Evolutionary conservation across 2,329 filamentous ascomycete genomes (phyloP).

Genomic region (Pseudogymnoascus pannorum): DNA sequence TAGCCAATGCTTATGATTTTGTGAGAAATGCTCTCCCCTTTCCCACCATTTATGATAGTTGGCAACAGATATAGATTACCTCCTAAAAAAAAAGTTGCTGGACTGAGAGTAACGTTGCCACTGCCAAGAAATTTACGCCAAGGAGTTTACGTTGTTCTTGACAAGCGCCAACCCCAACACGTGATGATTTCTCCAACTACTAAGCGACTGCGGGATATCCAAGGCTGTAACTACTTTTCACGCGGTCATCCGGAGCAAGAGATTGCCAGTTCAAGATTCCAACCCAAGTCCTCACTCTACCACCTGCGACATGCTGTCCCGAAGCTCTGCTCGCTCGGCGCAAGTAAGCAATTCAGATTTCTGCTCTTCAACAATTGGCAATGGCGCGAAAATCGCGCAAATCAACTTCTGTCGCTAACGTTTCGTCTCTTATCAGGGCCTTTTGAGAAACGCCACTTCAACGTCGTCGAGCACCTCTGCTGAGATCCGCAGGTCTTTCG

Average conservation of each 20-base stretch:
- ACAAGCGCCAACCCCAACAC: neutral
- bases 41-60: neutral
- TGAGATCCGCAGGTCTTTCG: slow-evolving; percentile 41
- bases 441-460: slow-evolving; percentile 27
- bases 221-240: slow-evolving; percentile 6
- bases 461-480: slow-evolving; percentile 19
- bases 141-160: neutral
- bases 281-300: slow-evolving; percentile 14
- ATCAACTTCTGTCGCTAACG: slow-evolving; percentile 10
- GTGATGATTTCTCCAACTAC: slow-evolving; percentile 1
- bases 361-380: slow-evolving; percentile 12
- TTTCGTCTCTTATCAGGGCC: slow-evolving; percentile 27
- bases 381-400: slow-evolving; percentile 18
- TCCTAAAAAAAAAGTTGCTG: neutral
- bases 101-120: neutral
- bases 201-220: slow-evolving; percentile 2
- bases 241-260: slow-evolving; percentile 7
- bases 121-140: neutral
- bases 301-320: slow-evolving; percentile 25
- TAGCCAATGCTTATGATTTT: neutral
- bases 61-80: neutral
- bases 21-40: neutral
- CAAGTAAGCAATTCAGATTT: slow-evolving; percentile 33
- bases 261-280: slow-evolving; percentile 17
- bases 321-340: slow-evolving; percentile 34